These are phyloP conservation scores for Fraxinus angustifolia DNA, from an alignment of 305 asterid species.

Conservation along the genomic window DNA sequence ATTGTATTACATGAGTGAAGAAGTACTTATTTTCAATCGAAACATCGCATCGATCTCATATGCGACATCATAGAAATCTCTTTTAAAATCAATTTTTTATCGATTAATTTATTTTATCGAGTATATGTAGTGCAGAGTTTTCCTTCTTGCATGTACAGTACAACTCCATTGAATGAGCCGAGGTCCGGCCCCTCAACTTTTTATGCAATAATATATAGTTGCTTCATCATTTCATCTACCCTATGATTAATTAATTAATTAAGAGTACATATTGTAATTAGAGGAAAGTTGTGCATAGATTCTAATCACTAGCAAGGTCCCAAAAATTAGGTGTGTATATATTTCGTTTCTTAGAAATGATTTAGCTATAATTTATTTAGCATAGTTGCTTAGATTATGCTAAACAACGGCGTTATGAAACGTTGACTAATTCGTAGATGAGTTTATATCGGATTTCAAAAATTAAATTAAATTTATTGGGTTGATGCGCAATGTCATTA, in stretches of 20 bases:
- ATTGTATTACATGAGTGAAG: neutral
- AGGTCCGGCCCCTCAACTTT: constrained; percentile 25
- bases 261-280: constrained; percentile 30
- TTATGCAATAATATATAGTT: constrained; percentile 28
- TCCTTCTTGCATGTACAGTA: neutral
- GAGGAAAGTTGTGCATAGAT: constrained; percentile 23
- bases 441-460: neutral
- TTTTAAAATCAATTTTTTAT: neutral
- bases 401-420: neutral
- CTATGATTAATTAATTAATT: constrained; percentile 25
- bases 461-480: neutral
- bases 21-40: neutral
- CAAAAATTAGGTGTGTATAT: constrained; percentile 14
- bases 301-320: constrained; percentile 30
- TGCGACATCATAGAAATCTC: neutral
- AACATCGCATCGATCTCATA: neutral
- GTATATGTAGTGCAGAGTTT: neutral
- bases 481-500: neutral
- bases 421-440: neutral
- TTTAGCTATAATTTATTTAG: neutral
- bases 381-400: neutral
- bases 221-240: constrained; percentile 40
- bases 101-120: neutral
- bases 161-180: neutral
- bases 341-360: neutral